Base-by-base conservation (phyloP, 2,329 filamentous ascomycete species). In the Aspergillus vadensis region DNA sequence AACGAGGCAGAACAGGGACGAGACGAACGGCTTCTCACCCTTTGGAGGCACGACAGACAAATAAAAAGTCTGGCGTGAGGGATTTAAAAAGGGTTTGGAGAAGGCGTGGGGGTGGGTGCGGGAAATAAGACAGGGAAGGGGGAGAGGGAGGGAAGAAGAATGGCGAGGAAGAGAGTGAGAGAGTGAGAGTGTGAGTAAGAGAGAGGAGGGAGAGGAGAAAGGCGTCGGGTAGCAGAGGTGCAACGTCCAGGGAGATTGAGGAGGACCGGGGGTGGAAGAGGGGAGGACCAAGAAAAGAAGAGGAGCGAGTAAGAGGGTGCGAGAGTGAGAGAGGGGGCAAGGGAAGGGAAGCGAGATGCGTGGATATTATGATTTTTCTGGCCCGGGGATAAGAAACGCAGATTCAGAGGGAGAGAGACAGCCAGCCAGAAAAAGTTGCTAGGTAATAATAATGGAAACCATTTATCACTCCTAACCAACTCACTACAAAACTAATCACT, bases 1-100 rank as follows among this genome's bases (percentile, higher is more conserved):
- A 72, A 74, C 72, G 70, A 73, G 71, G 69, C 65, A 71, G 68
- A 67, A 58, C 49, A 59, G 53, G 53, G 58, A 55, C 53, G 63
- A 55, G 19, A 27, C 48, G 51, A 64, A 55, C 53, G 50, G 59
- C 59, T 62, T 67, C 63, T 68, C 60, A 63, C 63, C 64, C 66
- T 70, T 52, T 36, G 32, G 59, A 67, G 60, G 57, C 65, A 69
- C 66, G 67, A 63, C 61, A 68, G 64, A 66, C 63, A 25, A 38
- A 8, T 19, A 30, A 59, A 19, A 58, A 55, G 67, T 61, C 64
- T 63, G 65, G 58, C 64, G 66, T 67, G 65, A 56, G 56, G 57
- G 49, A 60, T 59, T 59, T 50, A 53, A 69, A 65, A 60, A 59
- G 57, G 61, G 63, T 65, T 65, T 55, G 58, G 60, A 65, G 62